These are phyloP conservation scores for Apiotrichum siamense DNA, from an alignment of 1,284 basidiomycete species.

Conservation along the genomic window DNA sequence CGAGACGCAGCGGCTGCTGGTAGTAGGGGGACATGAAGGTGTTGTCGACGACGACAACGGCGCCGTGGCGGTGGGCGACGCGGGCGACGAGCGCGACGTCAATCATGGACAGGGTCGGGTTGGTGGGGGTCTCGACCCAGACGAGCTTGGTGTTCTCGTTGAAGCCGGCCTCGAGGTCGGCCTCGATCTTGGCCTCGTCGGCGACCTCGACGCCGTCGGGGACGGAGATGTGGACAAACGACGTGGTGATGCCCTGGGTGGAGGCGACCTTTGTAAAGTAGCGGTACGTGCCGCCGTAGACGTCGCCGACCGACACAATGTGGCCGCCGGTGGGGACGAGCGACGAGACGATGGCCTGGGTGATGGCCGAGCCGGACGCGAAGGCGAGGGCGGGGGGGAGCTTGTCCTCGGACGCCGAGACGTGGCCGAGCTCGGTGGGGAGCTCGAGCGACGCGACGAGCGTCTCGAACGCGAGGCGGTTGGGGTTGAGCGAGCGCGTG, in stretches of 20 bases:
- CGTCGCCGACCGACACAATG: conserved; percentile 79
- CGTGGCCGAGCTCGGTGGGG: conserved; percentile 11
- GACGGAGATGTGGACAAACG: conserved; percentile 68
- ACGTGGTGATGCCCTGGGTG: conserved; percentile 66
- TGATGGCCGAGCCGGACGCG: conserved; percentile 77
- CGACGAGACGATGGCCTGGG: conserved; percentile 61
- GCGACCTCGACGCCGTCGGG: conserved; percentile 9
- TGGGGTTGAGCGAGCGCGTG: conserved; percentile 84
- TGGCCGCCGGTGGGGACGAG: conserved; percentile 55
- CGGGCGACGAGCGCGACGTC: conserved; percentile 14
- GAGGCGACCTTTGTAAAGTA: conserved; percentile 69
- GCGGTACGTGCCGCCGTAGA: conserved; percentile 87
- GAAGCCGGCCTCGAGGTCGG: conserved; percentile 7
- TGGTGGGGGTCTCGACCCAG: conserved; percentile 94
- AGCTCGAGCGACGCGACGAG: conserved; percentile 64
- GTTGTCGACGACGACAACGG: conserved; percentile 60
- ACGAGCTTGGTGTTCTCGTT: conserved; percentile 58
- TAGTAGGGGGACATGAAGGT: conserved; percentile 91
- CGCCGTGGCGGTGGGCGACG: conserved; percentile 16
- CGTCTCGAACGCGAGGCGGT: conserved; percentile 68
- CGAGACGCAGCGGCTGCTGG: conserved; percentile 69
- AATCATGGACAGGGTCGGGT: conserved; percentile 73
- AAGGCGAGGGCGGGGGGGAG: conserved; percentile 60
- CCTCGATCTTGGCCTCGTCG: conserved; percentile 2
- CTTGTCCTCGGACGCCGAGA: conserved; percentile 8